Percentiles rank a stretch among this genome's conserved stretches.
Evolutionary conservation across 306 rosid genomes (phyloP).

Genomic region (Fragaria ananassa): DNA sequence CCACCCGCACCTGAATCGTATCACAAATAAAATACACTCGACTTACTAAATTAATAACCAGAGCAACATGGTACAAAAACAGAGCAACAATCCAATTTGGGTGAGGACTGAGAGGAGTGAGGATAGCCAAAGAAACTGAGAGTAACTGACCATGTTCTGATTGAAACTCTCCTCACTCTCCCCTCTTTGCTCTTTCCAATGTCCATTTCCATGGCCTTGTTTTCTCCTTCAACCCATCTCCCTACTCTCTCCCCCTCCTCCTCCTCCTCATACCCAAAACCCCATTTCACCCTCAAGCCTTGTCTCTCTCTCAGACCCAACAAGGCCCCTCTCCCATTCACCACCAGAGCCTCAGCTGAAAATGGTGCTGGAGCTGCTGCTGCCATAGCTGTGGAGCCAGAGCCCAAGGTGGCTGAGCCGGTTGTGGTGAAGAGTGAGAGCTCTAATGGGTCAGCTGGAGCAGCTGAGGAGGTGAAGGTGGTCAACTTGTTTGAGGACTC

Average conservation of each 20-base stretch:
- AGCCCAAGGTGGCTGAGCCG: slow-evolving; percentile 21
- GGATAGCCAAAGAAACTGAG: slow-evolving; percentile 18
- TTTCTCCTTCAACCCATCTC: slow-evolving; percentile 58
- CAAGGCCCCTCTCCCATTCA: slow-evolving; percentile 24
- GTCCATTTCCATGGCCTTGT: slow-evolving; percentile 68
- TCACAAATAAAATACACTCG: too few relatives aligned
- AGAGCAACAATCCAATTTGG: neutral
- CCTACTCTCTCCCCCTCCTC: slow-evolving; percentile 48
- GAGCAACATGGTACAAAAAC: neutral
- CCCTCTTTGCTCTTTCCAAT: neutral
- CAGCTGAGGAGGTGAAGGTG: slow-evolving; percentile 36
- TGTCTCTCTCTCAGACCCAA: slow-evolving; percentile 38
- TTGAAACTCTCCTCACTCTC: slow-evolving; percentile 5
- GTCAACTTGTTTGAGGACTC: slow-evolving; percentile 48
- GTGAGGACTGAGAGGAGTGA: neutral
- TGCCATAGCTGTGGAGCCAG: slow-evolving; percentile 26
- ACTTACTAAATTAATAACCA: neutral
- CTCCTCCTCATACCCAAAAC: slow-evolving; percentile 41
- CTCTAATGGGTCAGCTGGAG: slow-evolving; percentile 50
- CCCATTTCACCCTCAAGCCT: slow-evolving; percentile 32
- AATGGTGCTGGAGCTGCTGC: slow-evolving; percentile 48
- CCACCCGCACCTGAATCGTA: neutral
- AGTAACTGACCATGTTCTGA: slow-evolving; percentile 27
- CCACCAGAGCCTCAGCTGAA: slow-evolving; percentile 47
- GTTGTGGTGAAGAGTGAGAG: slow-evolving; percentile 22